Evolutionary conservation across 768 basidiomycete genomes (phyloP), one percentile per base, ranked within the genome.

Genomic region (Pleurotus giganteus): DNA sequence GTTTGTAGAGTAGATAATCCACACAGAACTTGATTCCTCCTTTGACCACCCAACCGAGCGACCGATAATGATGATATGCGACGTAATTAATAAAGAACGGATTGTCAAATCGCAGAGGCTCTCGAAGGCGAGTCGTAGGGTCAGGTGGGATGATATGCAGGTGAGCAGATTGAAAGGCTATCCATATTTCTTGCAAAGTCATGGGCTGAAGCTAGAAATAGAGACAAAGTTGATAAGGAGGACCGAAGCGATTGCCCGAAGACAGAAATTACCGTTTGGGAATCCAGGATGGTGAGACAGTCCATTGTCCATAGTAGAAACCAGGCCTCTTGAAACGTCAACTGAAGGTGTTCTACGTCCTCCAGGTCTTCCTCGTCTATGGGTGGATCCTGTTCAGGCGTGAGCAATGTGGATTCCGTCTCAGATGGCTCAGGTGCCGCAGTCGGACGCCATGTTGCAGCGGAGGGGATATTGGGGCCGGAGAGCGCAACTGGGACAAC

Each of bases 11-110:
- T 8, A 99, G 80, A 71, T 89, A 94, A 64, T 99, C 97, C 34
- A 89, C 89, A 62, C 95, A 98, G 70, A 99, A 99, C 69, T 99
- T 99, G 76, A 97, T 86, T 1, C 97, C 97, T 26, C 86, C 84
- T 69, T 94, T 93, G 59, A 97, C 86, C 17, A 98, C 91, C 97
- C 96, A 99, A 23, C 97, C 97, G 6, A 98, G 79, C 3, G 94
- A 94, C 13, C 96, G 84, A 65, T 90, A 98, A 69, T 98, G 94
- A 67, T 98, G 96, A 64, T 95, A 97, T 2, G 84, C 84, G 46
- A 87, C 84, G 62, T 98, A 99, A 63, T 91, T 81, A 36, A 98
- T 76, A 23, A 99, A 72, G 72, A 98, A 95, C 0, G 94, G 94
- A 66, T 95, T 96, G 71, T 98, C 96, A 47, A 90, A 85, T 56